phyloP scores from a whole-genome alignment of 192 early-diverging fungal species.

The Chytriomyces confervae region DNA sequence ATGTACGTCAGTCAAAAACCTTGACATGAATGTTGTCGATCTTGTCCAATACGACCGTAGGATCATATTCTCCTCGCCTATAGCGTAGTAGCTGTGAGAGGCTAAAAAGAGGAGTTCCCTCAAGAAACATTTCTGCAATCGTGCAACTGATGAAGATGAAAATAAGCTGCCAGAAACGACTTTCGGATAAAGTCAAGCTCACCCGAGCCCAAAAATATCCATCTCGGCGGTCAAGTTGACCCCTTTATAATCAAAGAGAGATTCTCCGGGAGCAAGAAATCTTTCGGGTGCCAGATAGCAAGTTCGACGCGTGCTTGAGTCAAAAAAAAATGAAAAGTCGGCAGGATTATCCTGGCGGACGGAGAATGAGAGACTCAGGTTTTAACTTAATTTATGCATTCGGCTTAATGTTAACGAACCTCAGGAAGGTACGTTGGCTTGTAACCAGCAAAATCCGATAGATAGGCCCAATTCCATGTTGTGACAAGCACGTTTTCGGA shows the following conservation, averaged over 20 bases:
- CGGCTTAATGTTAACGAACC: slow-evolving; percentile 38
- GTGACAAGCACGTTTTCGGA: slow-evolving; percentile 94
- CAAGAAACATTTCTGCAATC: slow-evolving; percentile 93
- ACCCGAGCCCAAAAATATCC: slow-evolving; percentile 96
- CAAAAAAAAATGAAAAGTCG: slow-evolving; percentile 96
- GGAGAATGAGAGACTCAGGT: neutral
- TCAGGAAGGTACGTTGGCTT: slow-evolving; percentile 94
- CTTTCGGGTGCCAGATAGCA: slow-evolving; percentile 97
- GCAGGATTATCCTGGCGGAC: slow-evolving; percentile 84
- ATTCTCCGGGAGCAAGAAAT: slow-evolving; percentile 76
- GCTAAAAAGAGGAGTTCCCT: slow-evolving; percentile 90
- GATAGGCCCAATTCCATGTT: slow-evolving; percentile 93
- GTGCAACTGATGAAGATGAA: slow-evolving; percentile 64
- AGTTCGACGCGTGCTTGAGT: slow-evolving; percentile 82
- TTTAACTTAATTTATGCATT: too few relatives aligned
- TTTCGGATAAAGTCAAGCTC: slow-evolving; percentile 11
- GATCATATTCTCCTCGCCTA: slow-evolving; percentile 77
- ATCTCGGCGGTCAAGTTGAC: slow-evolving; percentile 70
- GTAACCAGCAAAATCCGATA: slow-evolving; percentile 87
- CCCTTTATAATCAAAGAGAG: slow-evolving; percentile 38
- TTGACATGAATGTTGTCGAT: slow-evolving; percentile 82
- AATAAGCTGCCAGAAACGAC: slow-evolving; percentile 1
- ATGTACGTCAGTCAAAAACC: slow-evolving; percentile 39
- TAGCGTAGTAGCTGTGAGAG: slow-evolving; percentile 92
- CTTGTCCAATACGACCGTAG: slow-evolving; percentile 70